Evolutionary conservation across 2,329 filamentous ascomycete species (phyloP), one percentile per base, ranked within the genome.

Genomic region (Alternaria atra): DNA sequence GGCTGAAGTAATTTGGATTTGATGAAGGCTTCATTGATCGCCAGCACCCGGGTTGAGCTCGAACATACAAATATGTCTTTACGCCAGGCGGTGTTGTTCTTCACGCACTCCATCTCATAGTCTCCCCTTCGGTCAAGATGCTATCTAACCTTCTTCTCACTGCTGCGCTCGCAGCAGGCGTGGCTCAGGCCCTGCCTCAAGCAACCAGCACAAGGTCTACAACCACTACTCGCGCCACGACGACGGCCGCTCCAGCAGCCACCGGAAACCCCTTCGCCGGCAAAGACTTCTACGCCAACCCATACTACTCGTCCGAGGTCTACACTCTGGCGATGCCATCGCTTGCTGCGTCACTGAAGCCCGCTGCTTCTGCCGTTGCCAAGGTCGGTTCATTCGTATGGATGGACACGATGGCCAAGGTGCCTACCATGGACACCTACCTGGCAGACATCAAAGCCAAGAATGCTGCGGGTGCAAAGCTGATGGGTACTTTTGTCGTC

Each of bases 261-360:
- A 17, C 63, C 17, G 86, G 85, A 17, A 86, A 86, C 68, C 82
- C 83, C 0, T 84, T 85, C 59, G 75, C 76, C 9, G 84, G 83
- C 20, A 80, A 83, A 60, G 77, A 82, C 60, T 80, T 84, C 47
- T 86, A 85, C 61, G 81, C 80, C 30, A 86, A 86, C 66, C 79
- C 83, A 3, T 85, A 83, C 74, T 86, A 86, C 72, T 79, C 84
- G 4, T 83, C 83, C 4, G 84, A 86, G 65, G 81, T 86, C 35
- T 80, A 81, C 56, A 83, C 74, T 35, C 77, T 84, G 17, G 90
- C 90, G 7, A 84, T 91, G 20, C 89, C 90, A 8, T 86, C 85
- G 15, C 77, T 92, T 61, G 85, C 85, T 5, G 65, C 84, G 5
- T 81, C 86, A 25, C 79, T 85, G 72, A 83, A 83, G 13, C 83